Evolutionary conservation across 2,329 filamentous ascomycete genomes (phyloP).

Genomic region (Nothopassalora personata): DNA sequence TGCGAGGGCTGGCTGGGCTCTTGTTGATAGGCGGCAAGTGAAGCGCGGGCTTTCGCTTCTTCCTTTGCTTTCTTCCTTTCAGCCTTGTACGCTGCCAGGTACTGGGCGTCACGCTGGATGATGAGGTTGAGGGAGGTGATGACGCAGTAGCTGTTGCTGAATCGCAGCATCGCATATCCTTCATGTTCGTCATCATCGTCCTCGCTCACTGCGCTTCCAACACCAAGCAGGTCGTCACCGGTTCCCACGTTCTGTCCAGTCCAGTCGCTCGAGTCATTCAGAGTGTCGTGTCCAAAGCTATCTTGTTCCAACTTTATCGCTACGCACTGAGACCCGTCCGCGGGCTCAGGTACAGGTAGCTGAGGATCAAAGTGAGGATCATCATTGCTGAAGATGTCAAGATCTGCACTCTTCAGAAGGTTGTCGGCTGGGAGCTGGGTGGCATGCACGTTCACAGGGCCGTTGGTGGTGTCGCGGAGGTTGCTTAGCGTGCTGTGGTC

Average conservation of each 20-base stretch:
- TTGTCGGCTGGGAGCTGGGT: background rate
- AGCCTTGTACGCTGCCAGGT: slow-evolving; percentile 14
- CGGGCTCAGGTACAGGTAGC: background rate
- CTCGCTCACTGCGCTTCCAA: slow-evolving; percentile 3
- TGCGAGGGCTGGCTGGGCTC: slow-evolving; percentile 28
- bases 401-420: background rate
- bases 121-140: slow-evolving; percentile 71
- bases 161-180: slow-evolving; percentile 63
- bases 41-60: slow-evolving; percentile 14
- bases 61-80: slow-evolving; percentile 15
- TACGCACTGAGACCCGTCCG: background rate
- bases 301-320: background rate
- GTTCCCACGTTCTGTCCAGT: slow-evolving; percentile 1
- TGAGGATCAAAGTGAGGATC: background rate
- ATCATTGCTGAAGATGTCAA: background rate
- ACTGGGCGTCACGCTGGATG: slow-evolving; percentile 58
- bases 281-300: background rate
- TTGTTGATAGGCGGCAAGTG: slow-evolving; percentile 23
- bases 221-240: background rate
- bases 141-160: slow-evolving; percentile 70
- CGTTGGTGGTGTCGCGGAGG: slow-evolving; percentile 12
- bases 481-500: slow-evolving; percentile 20
- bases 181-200: slow-evolving; percentile 8
- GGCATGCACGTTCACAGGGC: background rate
- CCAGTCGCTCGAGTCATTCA: background rate